Base-by-base conservation (phyloP, 257 asterid species). In the Haberlea rhodopensis region DNA sequence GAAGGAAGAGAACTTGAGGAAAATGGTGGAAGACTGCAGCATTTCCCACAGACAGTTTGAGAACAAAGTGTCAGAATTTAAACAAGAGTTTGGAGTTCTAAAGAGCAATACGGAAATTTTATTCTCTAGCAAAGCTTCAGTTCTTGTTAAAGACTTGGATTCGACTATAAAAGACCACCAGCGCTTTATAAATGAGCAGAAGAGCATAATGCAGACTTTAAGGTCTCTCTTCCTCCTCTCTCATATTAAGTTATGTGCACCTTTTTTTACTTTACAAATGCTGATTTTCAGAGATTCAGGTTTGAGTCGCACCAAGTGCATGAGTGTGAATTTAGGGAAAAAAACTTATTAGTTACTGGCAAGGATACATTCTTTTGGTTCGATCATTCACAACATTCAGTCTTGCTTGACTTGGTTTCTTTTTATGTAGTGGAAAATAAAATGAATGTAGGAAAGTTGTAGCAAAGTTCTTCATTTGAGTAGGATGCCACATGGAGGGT, bases 41-140 rank as follows among this genome's bases (percentile, higher is more conserved):
- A 77, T 78, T 78, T 86, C 99, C 16, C 99, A 87, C 67, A 79
- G 81, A 79, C 97, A 94, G 81, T 90, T 94, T 66, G 99, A 94
- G 77, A 80, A 80, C 82, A 90, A 94, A 78, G 96, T 94, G 67
- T 71, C 84, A 8, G 92, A 87, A 59, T 94, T 94, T 62, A 87
- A 87, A 72, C 91, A 79, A 64, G 99, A 87, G 83, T 90, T 94
- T 72, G 94, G 88, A 51, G 96, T 85, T 62, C 79, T 94, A 70
- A 89, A 82, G 82, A 86, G 76, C 59, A 76, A 87, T 75, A 82
- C 87, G 16, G 95, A 87, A 72, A 81, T 75, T 65, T 81, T 94
- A 34, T 86, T 80, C 68, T 77, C 99, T 48, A 81, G 85, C 53
- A 84, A 82, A 78, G 95, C 85, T 73, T 84, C 95, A 32, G 79